Evolutionary conservation across 164 flowering plant genomes (phyloP).

Genomic region (Chimonanthus praecox): DNA sequence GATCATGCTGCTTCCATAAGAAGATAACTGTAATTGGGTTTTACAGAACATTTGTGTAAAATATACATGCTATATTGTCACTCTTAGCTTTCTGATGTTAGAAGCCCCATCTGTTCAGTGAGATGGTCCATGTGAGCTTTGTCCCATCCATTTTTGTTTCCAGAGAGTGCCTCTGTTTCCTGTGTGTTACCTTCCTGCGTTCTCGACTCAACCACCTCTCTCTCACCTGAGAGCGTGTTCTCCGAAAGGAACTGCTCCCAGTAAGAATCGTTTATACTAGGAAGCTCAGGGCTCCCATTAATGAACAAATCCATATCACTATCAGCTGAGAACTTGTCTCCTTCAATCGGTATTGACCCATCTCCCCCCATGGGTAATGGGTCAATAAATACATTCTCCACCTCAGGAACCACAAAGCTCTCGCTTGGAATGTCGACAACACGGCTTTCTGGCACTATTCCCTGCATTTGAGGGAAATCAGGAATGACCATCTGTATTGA

Average conservation of each 20-base stretch:
- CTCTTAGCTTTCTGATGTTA: slow-evolving; percentile 41
- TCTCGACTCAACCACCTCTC: slow-evolving; percentile 40
- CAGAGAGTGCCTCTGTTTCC: slow-evolving; percentile 24
- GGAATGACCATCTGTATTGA: slow-evolving; percentile 34
- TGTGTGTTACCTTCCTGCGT: slow-evolving; percentile 22
- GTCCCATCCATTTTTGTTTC: slow-evolving; percentile 43
- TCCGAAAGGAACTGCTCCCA: slow-evolving; percentile 64
- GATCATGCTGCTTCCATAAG: background rate
- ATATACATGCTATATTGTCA: slow-evolving; percentile 18
- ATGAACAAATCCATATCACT: slow-evolving; percentile 40
- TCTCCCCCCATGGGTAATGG: slow-evolving; percentile 29
- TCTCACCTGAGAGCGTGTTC: slow-evolving; percentile 28
- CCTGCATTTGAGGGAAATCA: slow-evolving; percentile 38
- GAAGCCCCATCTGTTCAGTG: slow-evolving; percentile 76
- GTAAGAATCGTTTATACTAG: slow-evolving; percentile 32
- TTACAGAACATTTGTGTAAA: background rate
- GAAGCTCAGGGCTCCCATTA: slow-evolving; percentile 34
- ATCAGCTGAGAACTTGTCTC: slow-evolving; percentile 34
- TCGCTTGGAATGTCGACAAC: slow-evolving; percentile 28
- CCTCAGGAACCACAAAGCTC: slow-evolving; percentile 27
- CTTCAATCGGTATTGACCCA: slow-evolving; percentile 39
- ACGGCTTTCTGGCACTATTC: slow-evolving; percentile 31
- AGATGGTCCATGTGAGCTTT: slow-evolving; percentile 53
- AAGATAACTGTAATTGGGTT: background rate
- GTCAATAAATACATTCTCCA: slow-evolving; percentile 27